These are phyloP conservation scores for Oryza meyeriana DNA, from an alignment of 176 grass and related monocot species.

Conservation along the genomic window DNA sequence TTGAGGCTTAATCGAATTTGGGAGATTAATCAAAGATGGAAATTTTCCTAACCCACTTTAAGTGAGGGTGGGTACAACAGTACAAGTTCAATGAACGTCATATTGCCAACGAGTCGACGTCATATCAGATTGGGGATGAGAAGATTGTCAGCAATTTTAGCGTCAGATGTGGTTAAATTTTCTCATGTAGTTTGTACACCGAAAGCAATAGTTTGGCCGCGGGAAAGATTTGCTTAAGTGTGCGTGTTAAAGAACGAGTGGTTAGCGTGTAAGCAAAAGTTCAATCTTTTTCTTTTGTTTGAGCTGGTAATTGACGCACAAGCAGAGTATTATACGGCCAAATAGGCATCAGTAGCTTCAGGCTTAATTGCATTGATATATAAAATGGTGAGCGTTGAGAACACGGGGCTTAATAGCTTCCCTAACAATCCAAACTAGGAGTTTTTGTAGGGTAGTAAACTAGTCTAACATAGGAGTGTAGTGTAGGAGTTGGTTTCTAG, in stretches of 20 bases:
- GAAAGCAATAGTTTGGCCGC: neutral
- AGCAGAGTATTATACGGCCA: neutral
- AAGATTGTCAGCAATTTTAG: neutral
- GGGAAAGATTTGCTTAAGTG: neutral
- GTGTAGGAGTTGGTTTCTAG: neutral
- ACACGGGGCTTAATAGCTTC: neutral
- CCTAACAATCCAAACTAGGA: neutral
- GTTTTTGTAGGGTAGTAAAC: neutral
- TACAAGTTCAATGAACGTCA: neutral
- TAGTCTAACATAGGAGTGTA: neutral
- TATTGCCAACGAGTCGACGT: neutral
- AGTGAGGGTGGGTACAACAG: neutral
- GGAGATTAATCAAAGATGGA: neutral
- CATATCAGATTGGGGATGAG: neutral
- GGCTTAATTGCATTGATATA: neutral
- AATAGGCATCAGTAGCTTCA: neutral
- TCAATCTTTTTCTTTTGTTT: neutral
- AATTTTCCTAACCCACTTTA: slow-evolving; percentile 1
- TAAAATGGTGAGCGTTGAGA: neutral
- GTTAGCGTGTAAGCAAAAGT: neutral
- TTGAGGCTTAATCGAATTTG: neutral
- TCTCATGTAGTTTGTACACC: neutral
- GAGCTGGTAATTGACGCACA: too few species aligned
- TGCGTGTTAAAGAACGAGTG: neutral
- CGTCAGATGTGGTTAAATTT: neutral